These are phyloP conservation scores for Aspergillus sp. DNA, from an alignment of 2,329 filamentous ascomycete genomes.

Conservation along the genomic window DNA sequence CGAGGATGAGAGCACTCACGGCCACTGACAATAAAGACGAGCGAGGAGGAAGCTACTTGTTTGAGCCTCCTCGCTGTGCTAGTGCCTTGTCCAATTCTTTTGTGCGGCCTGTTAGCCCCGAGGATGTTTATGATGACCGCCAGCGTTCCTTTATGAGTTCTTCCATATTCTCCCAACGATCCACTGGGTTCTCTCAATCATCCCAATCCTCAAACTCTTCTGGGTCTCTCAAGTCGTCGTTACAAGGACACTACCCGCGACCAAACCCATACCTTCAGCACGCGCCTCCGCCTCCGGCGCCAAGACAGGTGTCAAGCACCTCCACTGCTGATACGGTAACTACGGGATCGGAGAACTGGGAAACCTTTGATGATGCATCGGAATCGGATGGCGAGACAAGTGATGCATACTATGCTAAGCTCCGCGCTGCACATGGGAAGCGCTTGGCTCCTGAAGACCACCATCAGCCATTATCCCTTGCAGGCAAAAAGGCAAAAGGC, in stretches of 20 bases:
- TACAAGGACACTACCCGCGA: slow-evolving; percentile 31
- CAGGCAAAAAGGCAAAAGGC: slow-evolving; percentile 45
- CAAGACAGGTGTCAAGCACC: slow-evolving; percentile 70
- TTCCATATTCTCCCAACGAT: slow-evolving; percentile 42
- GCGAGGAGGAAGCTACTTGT: slow-evolving; percentile 29
- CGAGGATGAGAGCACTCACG: slow-evolving; percentile 86
- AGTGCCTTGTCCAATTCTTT: slow-evolving; percentile 52
- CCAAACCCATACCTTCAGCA: slow-evolving; percentile 38
- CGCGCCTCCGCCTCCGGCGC: slow-evolving; percentile 40
- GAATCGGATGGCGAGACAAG: slow-evolving; percentile 72
- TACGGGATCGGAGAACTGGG: slow-evolving; percentile 94
- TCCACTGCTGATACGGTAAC: slow-evolving; percentile 65
- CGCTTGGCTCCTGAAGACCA: slow-evolving; percentile 50
- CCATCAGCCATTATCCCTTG: slow-evolving; percentile 26
- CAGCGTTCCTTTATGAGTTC: slow-evolving; percentile 49
- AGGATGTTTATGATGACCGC: slow-evolving; percentile 82
- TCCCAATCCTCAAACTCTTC: slow-evolving; percentile 44
- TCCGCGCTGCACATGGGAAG: slow-evolving; percentile 68
- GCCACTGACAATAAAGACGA: slow-evolving; percentile 48
- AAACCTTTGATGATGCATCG: slow-evolving; percentile 86
- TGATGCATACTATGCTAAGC: slow-evolving; percentile 77
- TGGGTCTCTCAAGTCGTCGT: slow-evolving; percentile 33
- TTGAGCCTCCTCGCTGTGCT: slow-evolving; percentile 50
- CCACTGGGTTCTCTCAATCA: slow-evolving; percentile 39
- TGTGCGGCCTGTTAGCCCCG: slow-evolving; percentile 63